Evolutionary conservation across 495 filamentous ascomycete species (phyloP).

Genomic region (Penicillium nucicola): DNA sequence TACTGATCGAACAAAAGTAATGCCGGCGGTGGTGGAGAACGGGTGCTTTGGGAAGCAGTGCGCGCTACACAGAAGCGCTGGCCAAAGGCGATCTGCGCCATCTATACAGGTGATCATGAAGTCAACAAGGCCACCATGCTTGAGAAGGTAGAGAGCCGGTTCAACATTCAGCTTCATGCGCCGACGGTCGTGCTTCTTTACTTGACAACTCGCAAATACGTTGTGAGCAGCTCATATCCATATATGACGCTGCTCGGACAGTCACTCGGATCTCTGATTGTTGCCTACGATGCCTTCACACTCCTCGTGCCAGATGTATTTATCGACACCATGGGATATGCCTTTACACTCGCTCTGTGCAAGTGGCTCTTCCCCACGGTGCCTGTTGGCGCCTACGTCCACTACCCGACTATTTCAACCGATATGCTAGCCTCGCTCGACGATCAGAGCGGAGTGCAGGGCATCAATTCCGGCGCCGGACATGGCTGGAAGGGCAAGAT

Average conservation of each 20-base stretch:
- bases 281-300: slow-evolving; percentile 91
- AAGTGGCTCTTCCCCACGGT: slow-evolving; percentile 79
- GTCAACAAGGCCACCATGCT: slow-evolving; percentile 76
- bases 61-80: slow-evolving; percentile 85
- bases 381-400: slow-evolving; percentile 90
- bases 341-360: slow-evolving; percentile 78
- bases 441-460: slow-evolving; percentile 60
- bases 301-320: slow-evolving; percentile 91
- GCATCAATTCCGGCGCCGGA: slow-evolving; percentile 79
- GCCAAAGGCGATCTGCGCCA: slow-evolving; percentile 81
- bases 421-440: slow-evolving; percentile 91
- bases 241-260: slow-evolving; percentile 94
- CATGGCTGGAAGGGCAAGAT: slow-evolving; percentile 59
- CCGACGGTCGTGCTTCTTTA: slow-evolving; percentile 85
- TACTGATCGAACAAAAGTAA: slow-evolving; percentile 53
- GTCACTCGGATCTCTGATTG: slow-evolving; percentile 76
- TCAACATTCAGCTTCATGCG: slow-evolving; percentile 87
- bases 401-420: slow-evolving; percentile 97
- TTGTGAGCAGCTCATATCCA: slow-evolving; percentile 80
- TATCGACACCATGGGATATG: slow-evolving; percentile 97
- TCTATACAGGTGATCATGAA: slow-evolving; percentile 94
- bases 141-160: slow-evolving; percentile 75
- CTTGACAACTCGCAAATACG: slow-evolving; percentile 79
- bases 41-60: slow-evolving; percentile 95
- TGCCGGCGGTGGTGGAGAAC: slow-evolving; percentile 92